These are phyloP conservation scores for Metschnikowia henanensis DNA, from an alignment of 805 yeast genomes.

Conservation along the genomic window DNA sequence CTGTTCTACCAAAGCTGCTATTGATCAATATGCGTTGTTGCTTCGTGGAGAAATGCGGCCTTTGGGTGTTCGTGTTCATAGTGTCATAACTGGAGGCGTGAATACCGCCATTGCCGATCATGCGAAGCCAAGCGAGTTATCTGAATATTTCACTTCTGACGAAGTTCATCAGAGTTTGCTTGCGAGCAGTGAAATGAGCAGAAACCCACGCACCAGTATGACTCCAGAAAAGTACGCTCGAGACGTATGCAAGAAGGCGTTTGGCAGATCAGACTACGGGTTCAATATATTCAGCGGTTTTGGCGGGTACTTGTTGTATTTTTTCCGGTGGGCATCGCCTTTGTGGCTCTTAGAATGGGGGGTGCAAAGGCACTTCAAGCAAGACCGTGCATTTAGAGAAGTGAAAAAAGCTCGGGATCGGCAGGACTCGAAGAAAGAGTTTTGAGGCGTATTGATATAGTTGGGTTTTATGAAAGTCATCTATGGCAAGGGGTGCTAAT, in stretches of 20 bases:
- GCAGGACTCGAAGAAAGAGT: slow-evolving; percentile 3
- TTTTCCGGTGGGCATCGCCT: slow-evolving; percentile 15
- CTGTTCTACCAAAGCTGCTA: slow-evolving; percentile 40
- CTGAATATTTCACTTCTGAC: slow-evolving; percentile 7
- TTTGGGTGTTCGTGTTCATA: slow-evolving; percentile 39
- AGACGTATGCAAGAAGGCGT: slow-evolving; percentile 13
- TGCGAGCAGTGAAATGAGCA: slow-evolving; percentile 14
- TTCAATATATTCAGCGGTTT: slow-evolving; percentile 19
- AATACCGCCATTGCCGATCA: slow-evolving; percentile 32
- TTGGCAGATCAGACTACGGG: slow-evolving; percentile 11
- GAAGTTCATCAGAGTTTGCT: slow-evolving; percentile 13
- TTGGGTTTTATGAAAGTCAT: too few relatives aligned
- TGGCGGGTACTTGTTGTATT: slow-evolving; percentile 11
- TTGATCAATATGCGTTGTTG: slow-evolving; percentile 33
- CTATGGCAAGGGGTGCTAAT: too few relatives aligned
- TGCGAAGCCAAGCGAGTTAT: slow-evolving; percentile 1
- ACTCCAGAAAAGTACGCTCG: slow-evolving; percentile 13
- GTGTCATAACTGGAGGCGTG: slow-evolving; percentile 42
- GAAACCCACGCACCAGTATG: slow-evolving; percentile 9
- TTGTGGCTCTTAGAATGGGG: slow-evolving; percentile 13
- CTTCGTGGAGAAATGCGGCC: slow-evolving; percentile 37
- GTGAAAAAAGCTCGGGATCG: slow-evolving; percentile 4
- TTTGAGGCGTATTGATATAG: too few relatives aligned
- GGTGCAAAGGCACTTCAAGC: slow-evolving; percentile 16
- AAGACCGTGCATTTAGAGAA: slow-evolving; percentile 11